Evolutionary conservation across 2,329 filamentous ascomycete species (phyloP).

Genomic region (Beauveria caledonica): DNA sequence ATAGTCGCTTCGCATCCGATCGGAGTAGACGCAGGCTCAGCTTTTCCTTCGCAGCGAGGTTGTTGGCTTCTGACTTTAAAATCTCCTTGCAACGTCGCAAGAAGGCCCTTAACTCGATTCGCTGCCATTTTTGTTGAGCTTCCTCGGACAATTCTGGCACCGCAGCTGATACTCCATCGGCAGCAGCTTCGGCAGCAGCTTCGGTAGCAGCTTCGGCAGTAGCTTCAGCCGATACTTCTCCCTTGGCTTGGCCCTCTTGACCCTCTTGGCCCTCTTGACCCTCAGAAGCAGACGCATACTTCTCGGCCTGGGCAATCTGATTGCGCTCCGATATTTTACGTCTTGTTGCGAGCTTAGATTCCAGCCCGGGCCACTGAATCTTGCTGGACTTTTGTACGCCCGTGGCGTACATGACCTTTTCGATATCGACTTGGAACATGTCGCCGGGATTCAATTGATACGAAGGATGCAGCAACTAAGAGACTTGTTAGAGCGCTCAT

Average conservation of each 20-base stretch:
- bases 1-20: constrained; percentile 52
- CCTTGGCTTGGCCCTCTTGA: background rate
- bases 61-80: constrained; percentile 11
- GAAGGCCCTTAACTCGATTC: background rate
- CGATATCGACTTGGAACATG: constrained; percentile 91
- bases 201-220: constrained; percentile 9
- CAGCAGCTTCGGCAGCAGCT: constrained; percentile 12
- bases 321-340: constrained; percentile 20
- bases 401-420: constrained; percentile 81
- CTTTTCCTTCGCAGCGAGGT: constrained; percentile 58
- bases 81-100: constrained; percentile 8
- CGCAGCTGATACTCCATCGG: constrained; percentile 14
- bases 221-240: background rate
- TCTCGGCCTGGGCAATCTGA: constrained; percentile 12
- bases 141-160: constrained; percentile 1
- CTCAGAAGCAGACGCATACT: background rate
- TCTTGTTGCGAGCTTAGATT: constrained; percentile 20
- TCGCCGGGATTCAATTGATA: constrained; percentile 96
- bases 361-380: constrained; percentile 17
- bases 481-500: background rate
- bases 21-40: constrained; percentile 67
- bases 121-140: background rate
- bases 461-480: constrained; percentile 80
- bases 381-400: constrained; percentile 56
- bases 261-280: background rate